A percentile compares a stretch with the other conserved stretches of the same genome.
These are phyloP conservation scores for Vaccinium darrowii DNA, from an alignment of 148 eudicot genomes.

Conservation along the genomic window DNA sequence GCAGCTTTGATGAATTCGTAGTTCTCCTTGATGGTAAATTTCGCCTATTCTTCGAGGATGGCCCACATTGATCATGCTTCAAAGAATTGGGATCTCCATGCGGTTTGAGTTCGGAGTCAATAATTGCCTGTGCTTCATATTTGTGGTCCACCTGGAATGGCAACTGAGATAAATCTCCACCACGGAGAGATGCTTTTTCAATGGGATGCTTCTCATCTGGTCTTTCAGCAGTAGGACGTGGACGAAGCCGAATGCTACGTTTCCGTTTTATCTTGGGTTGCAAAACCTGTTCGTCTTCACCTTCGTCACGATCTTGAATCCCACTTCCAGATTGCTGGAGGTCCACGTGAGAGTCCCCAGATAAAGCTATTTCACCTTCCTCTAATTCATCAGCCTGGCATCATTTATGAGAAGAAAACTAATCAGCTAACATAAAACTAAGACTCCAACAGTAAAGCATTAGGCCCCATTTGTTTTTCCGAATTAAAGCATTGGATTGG, in stretches of 20 bases:
- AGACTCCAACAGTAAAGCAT: not conserved
- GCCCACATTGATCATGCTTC: conserved; percentile 51
- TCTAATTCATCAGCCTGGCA: conserved; percentile 80
- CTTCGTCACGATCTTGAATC: conserved; percentile 93
- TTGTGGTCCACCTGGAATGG: conserved; percentile 55
- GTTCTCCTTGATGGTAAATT: conserved; percentile 55
- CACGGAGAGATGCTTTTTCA: conserved; percentile 56
- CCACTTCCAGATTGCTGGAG: conserved; percentile 94
- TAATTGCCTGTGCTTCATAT: conserved; percentile 40
- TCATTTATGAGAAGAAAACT: conserved; percentile 21
- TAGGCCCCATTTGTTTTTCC: not conserved
- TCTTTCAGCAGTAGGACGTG: conserved; percentile 50
- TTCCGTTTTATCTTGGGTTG: conserved; percentile 92
- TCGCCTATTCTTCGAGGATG: conserved; percentile 50
- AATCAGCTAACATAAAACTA: conserved; percentile 14
- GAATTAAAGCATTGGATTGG: not conserved
- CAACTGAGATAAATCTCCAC: conserved; percentile 60
- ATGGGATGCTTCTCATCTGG: conserved; percentile 52
- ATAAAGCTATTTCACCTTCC: conserved; percentile 86
- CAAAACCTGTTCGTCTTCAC: conserved; percentile 88
- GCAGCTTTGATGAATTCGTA: conserved; percentile 52
- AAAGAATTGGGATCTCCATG: conserved; percentile 38
- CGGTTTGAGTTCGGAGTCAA: conserved; percentile 49
- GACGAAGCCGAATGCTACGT: conserved; percentile 80
- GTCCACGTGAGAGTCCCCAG: conserved; percentile 88